A percentile compares a stretch with the other conserved stretches of the same genome.
These are phyloP conservation scores for Trichosporon inkin DNA, from an alignment of 1,284 basidiomycete genomes.

Conservation along the genomic window DNA sequence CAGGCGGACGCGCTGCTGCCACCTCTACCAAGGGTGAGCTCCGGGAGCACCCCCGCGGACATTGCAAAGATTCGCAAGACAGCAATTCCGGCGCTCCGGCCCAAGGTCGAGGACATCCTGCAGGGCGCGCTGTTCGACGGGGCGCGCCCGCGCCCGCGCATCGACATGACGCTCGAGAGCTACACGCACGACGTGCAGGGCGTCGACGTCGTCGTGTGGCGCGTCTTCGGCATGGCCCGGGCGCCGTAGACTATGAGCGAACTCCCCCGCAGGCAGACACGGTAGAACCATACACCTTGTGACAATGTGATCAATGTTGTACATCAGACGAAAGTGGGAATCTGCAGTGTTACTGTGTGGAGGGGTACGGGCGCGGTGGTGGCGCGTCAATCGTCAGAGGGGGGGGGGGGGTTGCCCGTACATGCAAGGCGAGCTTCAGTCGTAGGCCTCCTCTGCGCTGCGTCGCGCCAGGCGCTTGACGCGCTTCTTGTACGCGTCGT, in stretches of 20 bases:
- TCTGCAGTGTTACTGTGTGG: background rate
- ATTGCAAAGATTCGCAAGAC: background rate
- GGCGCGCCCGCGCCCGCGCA: slow-evolving; percentile 21
- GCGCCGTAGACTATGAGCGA: background rate
- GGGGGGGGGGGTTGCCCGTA: slow-evolving; percentile 5
- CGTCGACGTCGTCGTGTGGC: slow-evolving; percentile 12
- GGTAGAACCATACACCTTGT: background rate
- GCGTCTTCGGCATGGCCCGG: slow-evolving; percentile 16
- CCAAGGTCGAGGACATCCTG: slow-evolving; percentile 24
- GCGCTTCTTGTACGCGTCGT: slow-evolving; percentile 81
- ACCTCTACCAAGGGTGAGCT: slow-evolving; percentile 28
- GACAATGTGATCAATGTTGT: background rate
- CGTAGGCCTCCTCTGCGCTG: slow-evolving; percentile 80
- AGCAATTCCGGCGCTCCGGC: background rate
- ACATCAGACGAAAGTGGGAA: too few species aligned
- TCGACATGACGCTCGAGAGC: slow-evolving; percentile 35
- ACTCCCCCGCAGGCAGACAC: background rate
- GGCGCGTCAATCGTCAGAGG: too few species aligned
- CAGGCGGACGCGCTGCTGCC: slow-evolving; percentile 27
- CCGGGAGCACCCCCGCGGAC: slow-evolving; percentile 6
- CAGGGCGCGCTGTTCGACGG: slow-evolving; percentile 32
- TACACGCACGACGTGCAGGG: background rate
- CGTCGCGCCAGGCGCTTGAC: slow-evolving; percentile 77
- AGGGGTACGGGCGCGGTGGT: background rate
- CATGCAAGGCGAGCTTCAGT: slow-evolving; percentile 48